Evolutionary conservation across 352 stramenopile genomes (phyloP), one percentile per base, ranked within the genome.

Genomic region (Sclerospora graminicola): DNA sequence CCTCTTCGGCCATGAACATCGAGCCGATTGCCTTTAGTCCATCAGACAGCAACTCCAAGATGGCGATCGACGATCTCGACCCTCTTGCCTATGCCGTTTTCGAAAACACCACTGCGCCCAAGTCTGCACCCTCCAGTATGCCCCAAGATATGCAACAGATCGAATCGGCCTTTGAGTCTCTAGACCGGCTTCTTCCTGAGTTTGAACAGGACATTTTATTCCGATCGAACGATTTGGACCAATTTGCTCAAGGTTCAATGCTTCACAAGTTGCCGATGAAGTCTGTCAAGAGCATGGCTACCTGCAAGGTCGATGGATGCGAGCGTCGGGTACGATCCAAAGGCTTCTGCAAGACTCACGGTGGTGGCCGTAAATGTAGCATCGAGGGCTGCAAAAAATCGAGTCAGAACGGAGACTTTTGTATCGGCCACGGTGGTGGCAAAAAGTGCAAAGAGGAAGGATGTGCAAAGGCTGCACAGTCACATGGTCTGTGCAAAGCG

Each of bases 331-430:
- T 86, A 31, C 72, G 74, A 38, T 87, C 81, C 54, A 87, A 88
- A 57, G 76, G 74, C 15, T 85, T 89, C 41, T 93, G 81, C 62
- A 89, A 93, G 63, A 87, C 77, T 6, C 81, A 88, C 63, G 72
- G 80, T 10, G 79, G 81, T 13, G 77, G 78, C 13, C 76, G 77
- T 40, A 89, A 89, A 53, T 88, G 79, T 58, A 84, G 66, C 45
- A 89, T 89, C 32, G 73, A 85, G 16, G 81, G 81, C 18, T 93
- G 80, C 62, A 85, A 84, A 45, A 91, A 91, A 61, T 85, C 71
- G 50, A 85, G 70, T 44, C 80, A 91, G 58, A 88, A 88, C 57
- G 77, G 80, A 21, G 76, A 89, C 53, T 89, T 88, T 29, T 93
- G 81, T 60, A 93, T 90, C 20, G 79, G 75, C 41, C 81, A 93